Evolutionary conservation across 2,329 filamentous ascomycete genomes (phyloP).

Genomic region (Pseudopyricularia javanii): DNA sequence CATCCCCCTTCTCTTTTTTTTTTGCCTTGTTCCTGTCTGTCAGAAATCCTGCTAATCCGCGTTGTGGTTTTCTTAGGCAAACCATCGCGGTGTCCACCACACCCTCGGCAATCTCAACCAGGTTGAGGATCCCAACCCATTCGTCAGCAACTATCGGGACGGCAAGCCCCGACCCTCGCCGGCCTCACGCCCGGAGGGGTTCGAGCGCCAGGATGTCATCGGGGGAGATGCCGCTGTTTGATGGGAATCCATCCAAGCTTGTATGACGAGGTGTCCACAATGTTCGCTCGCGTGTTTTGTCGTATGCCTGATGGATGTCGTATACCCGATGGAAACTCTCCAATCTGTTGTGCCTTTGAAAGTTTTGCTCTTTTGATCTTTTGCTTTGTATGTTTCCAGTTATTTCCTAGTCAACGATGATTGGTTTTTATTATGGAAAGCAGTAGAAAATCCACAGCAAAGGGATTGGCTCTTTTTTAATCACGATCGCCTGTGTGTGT

Average conservation of each 20-base stretch:
- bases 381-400: not conserved
- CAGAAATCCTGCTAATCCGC: not conserved
- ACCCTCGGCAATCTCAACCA: slow-evolving; percentile 83
- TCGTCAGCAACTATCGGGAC: slow-evolving; percentile 71
- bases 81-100: slow-evolving; percentile 91
- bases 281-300: too few species aligned
- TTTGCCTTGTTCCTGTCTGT: slow-evolving; percentile 5
- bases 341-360: too few species aligned
- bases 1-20: not conserved
- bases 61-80: slow-evolving; percentile 46
- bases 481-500: too few species aligned
- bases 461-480: too few species aligned
- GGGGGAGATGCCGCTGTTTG: not conserved
- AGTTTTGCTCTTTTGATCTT: too few species aligned
- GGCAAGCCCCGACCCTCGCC: slow-evolving; percentile 53
- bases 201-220: slow-evolving; percentile 72
- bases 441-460: too few species aligned
- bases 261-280: too few species aligned
- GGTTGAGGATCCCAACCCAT: slow-evolving; percentile 82
- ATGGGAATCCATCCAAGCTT: too few species aligned
- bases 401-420: not conserved
- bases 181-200: slow-evolving; percentile 56
- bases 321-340: too few species aligned
- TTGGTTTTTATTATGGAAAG: too few species aligned
- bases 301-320: too few species aligned